Conservation (phyloP, 495 filamentous ascomycete genomes). For the Penicillium flavigenum region DNA sequence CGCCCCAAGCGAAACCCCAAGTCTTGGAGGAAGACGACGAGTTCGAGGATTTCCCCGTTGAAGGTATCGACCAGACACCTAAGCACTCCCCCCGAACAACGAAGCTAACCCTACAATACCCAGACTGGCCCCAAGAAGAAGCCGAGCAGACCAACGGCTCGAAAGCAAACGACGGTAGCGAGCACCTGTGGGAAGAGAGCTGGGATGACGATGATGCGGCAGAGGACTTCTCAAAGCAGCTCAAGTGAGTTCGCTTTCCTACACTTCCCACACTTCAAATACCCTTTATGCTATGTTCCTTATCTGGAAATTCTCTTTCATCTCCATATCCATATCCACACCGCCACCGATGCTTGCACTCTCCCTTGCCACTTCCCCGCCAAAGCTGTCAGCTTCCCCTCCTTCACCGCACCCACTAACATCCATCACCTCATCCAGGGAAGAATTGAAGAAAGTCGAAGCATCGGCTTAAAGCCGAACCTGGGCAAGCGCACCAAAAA, state of each 20-base stretch:
- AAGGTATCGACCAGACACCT: conserved; percentile 58
- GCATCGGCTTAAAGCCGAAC: conserved; percentile 37
- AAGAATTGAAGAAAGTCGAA: conserved; percentile 94
- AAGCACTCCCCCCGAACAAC: not conserved
- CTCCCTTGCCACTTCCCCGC: not conserved
- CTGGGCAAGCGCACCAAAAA: conserved; percentile 1
- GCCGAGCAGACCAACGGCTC: conserved; percentile 67
- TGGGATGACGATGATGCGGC: conserved; percentile 99
- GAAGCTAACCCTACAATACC: conserved; percentile 9
- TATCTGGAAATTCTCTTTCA: not conserved
- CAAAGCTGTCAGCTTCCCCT: not conserved
- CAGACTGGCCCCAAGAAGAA: conserved; percentile 88
- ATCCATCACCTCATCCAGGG: conserved; percentile 53
- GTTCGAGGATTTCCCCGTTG: conserved; percentile 97
- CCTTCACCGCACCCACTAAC: conserved; percentile 11
- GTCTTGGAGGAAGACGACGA: conserved; percentile 95
- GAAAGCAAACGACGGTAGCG: conserved; percentile 51
- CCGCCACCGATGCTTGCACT: not conserved
- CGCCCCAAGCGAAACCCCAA: conserved; percentile 56
- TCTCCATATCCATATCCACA: no score
- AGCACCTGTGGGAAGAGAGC: conserved; percentile 98
- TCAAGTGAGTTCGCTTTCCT: conserved; percentile 61
- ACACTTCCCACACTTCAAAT: no score
- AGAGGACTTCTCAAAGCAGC: conserved; percentile 93
- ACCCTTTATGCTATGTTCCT: not conserved